These are phyloP conservation scores for Cryomyces antarcticus DNA, from an alignment of 495 filamentous ascomycete species.

Conservation along the genomic window DNA sequence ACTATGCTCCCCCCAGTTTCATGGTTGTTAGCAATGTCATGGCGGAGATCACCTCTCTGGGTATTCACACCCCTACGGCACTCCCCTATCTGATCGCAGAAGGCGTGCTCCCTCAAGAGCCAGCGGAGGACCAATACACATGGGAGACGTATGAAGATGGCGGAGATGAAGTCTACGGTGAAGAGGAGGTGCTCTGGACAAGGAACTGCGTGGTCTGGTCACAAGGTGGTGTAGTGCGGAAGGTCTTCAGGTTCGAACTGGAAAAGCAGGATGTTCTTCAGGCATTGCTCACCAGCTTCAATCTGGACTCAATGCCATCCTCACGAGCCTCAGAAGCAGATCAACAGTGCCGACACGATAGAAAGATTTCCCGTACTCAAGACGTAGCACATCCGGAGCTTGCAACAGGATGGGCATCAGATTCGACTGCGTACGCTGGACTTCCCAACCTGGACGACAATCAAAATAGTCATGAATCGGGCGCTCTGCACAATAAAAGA, in stretches of 20 bases:
- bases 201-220: constrained; percentile 79
- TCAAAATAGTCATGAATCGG: no score
- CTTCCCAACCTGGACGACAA: no score
- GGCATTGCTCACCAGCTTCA: constrained; percentile 69
- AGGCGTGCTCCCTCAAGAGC: constrained; percentile 49
- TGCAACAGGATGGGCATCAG: not conserved
- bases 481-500: no score
- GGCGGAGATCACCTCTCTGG: constrained; percentile 74
- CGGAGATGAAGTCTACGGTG: constrained; percentile 11
- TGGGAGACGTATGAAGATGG: constrained; percentile 44
- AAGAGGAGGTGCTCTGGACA: constrained; percentile 74
- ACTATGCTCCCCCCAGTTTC: no score
- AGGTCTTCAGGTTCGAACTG: constrained; percentile 67
- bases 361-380: not conserved
- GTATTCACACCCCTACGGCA: constrained; percentile 67
- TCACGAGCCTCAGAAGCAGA: constrained; percentile 1
- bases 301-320: constrained; percentile 18
- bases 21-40: constrained; percentile 23
- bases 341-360: no score
- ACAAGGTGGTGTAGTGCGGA: constrained; percentile 62
- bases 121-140: constrained; percentile 41
- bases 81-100: constrained; percentile 71
- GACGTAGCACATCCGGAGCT: not conserved
- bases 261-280: constrained; percentile 72
- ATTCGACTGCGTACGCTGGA: no score